Evolutionary conservation across 108 stramenopile species (phyloP).

Genomic region (Nannochloropsis oceanica): DNA sequence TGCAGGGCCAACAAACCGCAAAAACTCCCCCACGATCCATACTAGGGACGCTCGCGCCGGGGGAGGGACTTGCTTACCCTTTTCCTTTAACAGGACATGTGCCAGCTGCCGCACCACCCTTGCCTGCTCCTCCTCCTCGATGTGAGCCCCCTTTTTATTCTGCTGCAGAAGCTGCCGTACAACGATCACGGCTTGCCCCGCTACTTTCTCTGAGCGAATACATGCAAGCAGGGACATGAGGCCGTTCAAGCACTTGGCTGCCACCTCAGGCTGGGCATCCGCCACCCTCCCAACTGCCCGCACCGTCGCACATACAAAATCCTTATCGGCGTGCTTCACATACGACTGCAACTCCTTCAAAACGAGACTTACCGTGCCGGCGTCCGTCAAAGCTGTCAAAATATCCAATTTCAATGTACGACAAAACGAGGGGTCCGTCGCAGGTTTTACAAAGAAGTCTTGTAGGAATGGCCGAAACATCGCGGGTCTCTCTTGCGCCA

Average conservation of each 20-base stretch:
- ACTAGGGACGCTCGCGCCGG: slow-evolving; percentile 39
- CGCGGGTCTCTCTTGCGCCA: slow-evolving; percentile 72
- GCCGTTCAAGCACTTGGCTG: slow-evolving; percentile 59
- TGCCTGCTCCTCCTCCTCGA: slow-evolving; percentile 20
- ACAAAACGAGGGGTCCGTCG: slow-evolving; percentile 73
- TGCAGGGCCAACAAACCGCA: slow-evolving; percentile 23
- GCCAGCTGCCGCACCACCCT: slow-evolving; percentile 7
- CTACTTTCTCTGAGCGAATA: slow-evolving; percentile 51
- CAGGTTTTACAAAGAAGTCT: slow-evolving; percentile 82
- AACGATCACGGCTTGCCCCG: slow-evolving; percentile 68
- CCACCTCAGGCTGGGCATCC: slow-evolving; percentile 60
- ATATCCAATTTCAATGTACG: slow-evolving; percentile 90
- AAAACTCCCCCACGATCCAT: slow-evolving; percentile 36
- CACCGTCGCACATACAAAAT: slow-evolving; percentile 71
- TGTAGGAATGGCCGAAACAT: slow-evolving; percentile 83
- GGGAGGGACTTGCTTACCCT: slow-evolving; percentile 26
- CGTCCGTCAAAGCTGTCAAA: slow-evolving; percentile 60
- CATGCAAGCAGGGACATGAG: slow-evolving; percentile 59
- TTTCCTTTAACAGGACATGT: slow-evolving; percentile 5
- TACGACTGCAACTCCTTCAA: slow-evolving; percentile 81
- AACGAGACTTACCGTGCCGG: slow-evolving; percentile 59
- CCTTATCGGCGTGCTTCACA: slow-evolving; percentile 63
- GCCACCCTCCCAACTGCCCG: slow-evolving; percentile 71
- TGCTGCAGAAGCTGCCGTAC: slow-evolving; percentile 71
- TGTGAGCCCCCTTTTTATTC: slow-evolving; percentile 30